Evolutionary conservation across 2,329 filamentous ascomycete species (phyloP).

Genomic region (Aspergillus carbonarius): DNA sequence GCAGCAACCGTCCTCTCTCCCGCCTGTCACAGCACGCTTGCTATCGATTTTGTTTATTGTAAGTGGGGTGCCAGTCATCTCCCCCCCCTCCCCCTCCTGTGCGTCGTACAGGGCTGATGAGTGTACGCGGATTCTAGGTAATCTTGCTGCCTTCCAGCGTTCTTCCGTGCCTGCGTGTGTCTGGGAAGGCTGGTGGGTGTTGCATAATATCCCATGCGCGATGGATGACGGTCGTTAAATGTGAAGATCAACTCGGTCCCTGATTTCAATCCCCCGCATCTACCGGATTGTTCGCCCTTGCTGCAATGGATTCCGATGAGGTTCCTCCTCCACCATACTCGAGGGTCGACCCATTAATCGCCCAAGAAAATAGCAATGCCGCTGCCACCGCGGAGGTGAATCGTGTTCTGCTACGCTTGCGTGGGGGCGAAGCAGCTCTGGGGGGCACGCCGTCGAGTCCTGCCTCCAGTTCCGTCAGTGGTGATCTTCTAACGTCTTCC

Average conservation of each 20-base stretch:
- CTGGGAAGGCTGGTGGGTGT: slow-evolving; percentile 1
- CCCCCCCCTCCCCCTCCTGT: neutral
- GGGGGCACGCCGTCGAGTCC: slow-evolving; percentile 14
- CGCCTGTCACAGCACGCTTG: neutral
- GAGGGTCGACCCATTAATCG: slow-evolving; percentile 38
- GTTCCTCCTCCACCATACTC: slow-evolving; percentile 45
- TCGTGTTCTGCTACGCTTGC: slow-evolving; percentile 18
- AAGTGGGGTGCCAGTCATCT: neutral
- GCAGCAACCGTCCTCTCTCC: neutral
- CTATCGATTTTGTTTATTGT: neutral
- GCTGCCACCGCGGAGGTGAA: slow-evolving; percentile 14
- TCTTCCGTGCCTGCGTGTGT: slow-evolving; percentile 13
- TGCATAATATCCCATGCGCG: slow-evolving; percentile 11
- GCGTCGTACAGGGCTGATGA: neutral
- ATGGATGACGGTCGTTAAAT: slow-evolving; percentile 18
- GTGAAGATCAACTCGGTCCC: slow-evolving; percentile 3
- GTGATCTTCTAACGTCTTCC: slow-evolving; percentile 12
- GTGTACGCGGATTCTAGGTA: slow-evolving; percentile 9
- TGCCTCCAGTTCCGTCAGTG: slow-evolving; percentile 18
- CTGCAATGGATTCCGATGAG: slow-evolving; percentile 38
- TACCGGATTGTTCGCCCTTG: slow-evolving; percentile 1
- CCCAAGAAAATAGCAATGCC: slow-evolving; percentile 22
- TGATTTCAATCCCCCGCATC: neutral
- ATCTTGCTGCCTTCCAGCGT: slow-evolving; percentile 35
- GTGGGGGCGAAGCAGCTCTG: slow-evolving; percentile 20